phyloP scores from a whole-genome alignment of 2,329 filamentous ascomycete species.

The Pseudogymnoascus sp. region DNA sequence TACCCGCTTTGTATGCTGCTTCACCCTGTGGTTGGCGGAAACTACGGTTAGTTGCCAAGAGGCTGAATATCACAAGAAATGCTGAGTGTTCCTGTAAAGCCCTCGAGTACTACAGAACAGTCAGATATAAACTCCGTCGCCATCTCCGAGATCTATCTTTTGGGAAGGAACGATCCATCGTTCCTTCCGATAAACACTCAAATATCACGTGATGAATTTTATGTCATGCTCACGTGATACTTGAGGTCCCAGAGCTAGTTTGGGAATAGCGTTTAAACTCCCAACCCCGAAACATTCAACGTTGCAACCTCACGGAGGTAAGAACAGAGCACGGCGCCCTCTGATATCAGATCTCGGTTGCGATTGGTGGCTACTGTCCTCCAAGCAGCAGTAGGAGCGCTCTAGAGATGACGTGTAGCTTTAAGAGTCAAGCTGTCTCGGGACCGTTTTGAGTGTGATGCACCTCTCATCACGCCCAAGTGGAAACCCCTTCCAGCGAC shows the following conservation, averaged over 20 bases:
- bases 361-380: not conserved
- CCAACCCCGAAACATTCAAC: not conserved
- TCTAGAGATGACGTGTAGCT: not conserved
- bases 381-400: not conserved
- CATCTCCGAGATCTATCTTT: not conserved
- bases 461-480: not conserved
- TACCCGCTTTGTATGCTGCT: not conserved
- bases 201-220: not conserved
- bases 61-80: not conserved
- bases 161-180: not conserved
- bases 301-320: not conserved
- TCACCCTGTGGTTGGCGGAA: not conserved
- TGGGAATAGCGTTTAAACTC: not conserved
- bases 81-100: not conserved
- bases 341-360: not conserved
- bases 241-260: not conserved
- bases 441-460: not conserved
- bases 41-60: not conserved
- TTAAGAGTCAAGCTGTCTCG: not conserved
- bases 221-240: not conserved
- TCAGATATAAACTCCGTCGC: not conserved
- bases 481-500: not conserved
- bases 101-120: not conserved
- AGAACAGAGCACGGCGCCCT: not conserved
- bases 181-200: not conserved